These are phyloP conservation scores for Anastatica hierochuntica DNA, from an alignment of 345 rosid genomes.

Conservation along the genomic window DNA sequence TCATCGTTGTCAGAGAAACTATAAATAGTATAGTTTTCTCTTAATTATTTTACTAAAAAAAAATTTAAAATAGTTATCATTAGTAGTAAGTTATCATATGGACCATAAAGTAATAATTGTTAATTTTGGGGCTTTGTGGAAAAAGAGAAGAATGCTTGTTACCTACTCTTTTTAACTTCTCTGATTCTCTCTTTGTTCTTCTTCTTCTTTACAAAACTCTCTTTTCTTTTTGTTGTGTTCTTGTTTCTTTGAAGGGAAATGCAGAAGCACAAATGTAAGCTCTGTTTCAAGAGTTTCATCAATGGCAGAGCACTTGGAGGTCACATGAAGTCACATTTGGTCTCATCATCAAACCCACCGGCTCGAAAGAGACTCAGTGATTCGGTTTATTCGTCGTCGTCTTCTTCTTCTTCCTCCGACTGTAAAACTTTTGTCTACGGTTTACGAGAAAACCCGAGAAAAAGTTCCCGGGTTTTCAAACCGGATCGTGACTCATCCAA, in stretches of 20 bases:
- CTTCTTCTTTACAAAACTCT: too few species aligned
- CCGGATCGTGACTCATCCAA: slow-evolving; percentile 43
- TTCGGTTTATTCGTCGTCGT: too few species aligned
- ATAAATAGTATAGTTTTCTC: too few species aligned
- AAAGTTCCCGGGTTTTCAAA: slow-evolving; percentile 54
- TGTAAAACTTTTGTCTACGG: slow-evolving; percentile 37
- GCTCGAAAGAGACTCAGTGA: slow-evolving; percentile 20
- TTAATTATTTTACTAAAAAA: too few species aligned
- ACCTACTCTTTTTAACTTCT: slow-evolving; percentile 87
- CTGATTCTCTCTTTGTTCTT: too few species aligned
- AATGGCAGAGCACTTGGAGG: slow-evolving; percentile 92
- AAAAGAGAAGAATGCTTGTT: slow-evolving; percentile 89
- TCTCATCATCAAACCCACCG: slow-evolving; percentile 31
- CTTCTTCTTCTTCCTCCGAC: too few species aligned
- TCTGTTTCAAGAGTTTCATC: slow-evolving; percentile 63
- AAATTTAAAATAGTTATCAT: too few species aligned
- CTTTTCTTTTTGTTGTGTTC: slow-evolving; percentile 17
- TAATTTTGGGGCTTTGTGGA: too few species aligned
- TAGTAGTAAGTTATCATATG: too few species aligned
- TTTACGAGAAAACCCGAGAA: slow-evolving; percentile 67
- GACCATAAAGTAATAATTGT: too few species aligned
- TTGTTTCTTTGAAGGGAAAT: slow-evolving; percentile 23
- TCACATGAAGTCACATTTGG: slow-evolving; percentile 91
- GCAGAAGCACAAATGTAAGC: slow-evolving; percentile 79
- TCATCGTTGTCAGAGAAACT: too few species aligned